These are phyloP conservation scores for Prunus davidiana DNA, from an alignment of 306 rosid genomes.

Conservation along the genomic window DNA sequence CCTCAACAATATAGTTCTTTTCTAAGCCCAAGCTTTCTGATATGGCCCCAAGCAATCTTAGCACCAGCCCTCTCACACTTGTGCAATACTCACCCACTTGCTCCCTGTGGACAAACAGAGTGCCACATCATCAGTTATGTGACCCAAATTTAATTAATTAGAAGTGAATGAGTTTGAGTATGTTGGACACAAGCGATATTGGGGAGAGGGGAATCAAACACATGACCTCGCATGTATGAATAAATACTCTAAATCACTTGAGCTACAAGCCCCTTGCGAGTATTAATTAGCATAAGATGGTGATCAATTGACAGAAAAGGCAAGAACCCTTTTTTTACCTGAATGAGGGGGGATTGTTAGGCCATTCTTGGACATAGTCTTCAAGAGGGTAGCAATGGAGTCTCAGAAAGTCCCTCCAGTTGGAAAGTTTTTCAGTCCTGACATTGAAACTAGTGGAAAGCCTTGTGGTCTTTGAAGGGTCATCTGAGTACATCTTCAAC, in stretches of 20 bases:
- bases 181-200: too few species aligned
- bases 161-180: neutral
- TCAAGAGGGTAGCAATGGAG: constrained; percentile 47
- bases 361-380: constrained; percentile 44
- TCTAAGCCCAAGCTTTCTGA: constrained; percentile 48
- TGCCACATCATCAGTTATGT: neutral
- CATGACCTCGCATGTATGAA: too few species aligned
- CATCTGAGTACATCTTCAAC: constrained; percentile 48
- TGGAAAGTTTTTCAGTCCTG: constrained; percentile 39
- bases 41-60: constrained; percentile 39
- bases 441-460: constrained; percentile 55
- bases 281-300: neutral
- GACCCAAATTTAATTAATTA: neutral
- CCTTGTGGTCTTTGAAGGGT: constrained; percentile 45
- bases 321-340: constrained; percentile 18
- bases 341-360: constrained; percentile 43
- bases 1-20: constrained; percentile 19
- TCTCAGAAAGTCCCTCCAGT: constrained; percentile 56
- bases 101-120: constrained; percentile 10
- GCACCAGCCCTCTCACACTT: constrained; percentile 33
- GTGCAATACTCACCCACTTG: constrained; percentile 37
- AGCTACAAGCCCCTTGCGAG: too few species aligned
- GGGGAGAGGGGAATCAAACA: too few species aligned
- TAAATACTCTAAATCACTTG: too few species aligned
- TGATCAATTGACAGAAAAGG: neutral